Percentiles rank a stretch among this genome's conserved stretches.
Evolutionary conservation across 306 rosid species (phyloP).

Genomic region (Trifolium repens): DNA sequence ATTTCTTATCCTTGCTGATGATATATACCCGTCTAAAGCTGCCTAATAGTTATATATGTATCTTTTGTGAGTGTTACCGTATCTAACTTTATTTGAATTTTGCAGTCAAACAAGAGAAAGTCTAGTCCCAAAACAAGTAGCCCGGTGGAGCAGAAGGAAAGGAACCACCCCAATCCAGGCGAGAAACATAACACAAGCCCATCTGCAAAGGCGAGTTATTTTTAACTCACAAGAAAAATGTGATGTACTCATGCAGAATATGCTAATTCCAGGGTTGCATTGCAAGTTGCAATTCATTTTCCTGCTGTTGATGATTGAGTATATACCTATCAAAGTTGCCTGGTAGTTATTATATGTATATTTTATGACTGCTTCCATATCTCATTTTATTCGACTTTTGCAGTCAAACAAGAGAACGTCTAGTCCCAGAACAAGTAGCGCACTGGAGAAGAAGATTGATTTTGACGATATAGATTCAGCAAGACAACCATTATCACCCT

Average conservation of each 20-base stretch:
- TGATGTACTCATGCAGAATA: neutral
- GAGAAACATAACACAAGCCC: constrained; percentile 64
- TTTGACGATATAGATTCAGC: constrained; percentile 57
- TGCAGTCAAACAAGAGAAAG: constrained; percentile 89
- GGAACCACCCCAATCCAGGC: constrained; percentile 55
- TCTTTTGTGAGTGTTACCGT: constrained; percentile 16
- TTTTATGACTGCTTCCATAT: neutral
- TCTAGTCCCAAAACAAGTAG: constrained; percentile 59
- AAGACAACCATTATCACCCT: constrained; percentile 82
- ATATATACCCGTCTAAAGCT: neutral
- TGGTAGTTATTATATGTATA: constrained; percentile 9
- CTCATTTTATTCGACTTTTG: constrained; percentile 38
- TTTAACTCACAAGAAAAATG: constrained; percentile 17
- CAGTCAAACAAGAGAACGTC: constrained; percentile 91
- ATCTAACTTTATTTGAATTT: constrained; percentile 17
- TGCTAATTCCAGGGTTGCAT: neutral
- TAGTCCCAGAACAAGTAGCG: constrained; percentile 60
- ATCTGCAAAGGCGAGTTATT: constrained; percentile 65
- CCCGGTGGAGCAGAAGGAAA: constrained; percentile 68
- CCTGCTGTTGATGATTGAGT: neutral
- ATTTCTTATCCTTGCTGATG: neutral
- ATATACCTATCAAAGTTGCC: constrained; percentile 8
- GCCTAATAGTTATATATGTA: constrained; percentile 11
- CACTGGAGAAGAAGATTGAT: constrained; percentile 66
- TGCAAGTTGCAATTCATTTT: constrained; percentile 18